Conservation (phyloP, 2,329 filamentous ascomycete genomes). For the Graphilbum fragrans region DNA sequence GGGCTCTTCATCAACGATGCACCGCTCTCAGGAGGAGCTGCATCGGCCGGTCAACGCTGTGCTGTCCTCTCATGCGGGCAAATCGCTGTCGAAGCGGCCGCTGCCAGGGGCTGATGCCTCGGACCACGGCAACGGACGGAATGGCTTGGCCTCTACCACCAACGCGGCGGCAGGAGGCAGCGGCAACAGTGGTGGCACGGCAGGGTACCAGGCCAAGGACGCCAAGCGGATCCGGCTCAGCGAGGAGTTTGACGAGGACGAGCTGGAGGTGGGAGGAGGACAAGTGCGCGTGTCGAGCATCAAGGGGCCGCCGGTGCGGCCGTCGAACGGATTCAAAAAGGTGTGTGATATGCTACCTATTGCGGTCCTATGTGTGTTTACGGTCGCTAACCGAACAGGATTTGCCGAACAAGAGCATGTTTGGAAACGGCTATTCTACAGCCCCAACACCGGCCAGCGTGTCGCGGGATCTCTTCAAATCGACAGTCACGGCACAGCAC, state of each 20-base stretch:
- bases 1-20: slow-evolving; percentile 26
- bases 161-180: too few relatives aligned
- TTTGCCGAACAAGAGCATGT: slow-evolving; percentile 44
- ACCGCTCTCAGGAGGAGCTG: slow-evolving; percentile 44
- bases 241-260: slow-evolving; percentile 55
- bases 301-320: slow-evolving; percentile 76
- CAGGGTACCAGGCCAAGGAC: slow-evolving; percentile 58
- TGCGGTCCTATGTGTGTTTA: too few relatives aligned
- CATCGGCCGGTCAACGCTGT: slow-evolving; percentile 47
- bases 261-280: slow-evolving; percentile 37
- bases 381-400: slow-evolving; percentile 30
- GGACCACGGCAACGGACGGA: slow-evolving; percentile 4
- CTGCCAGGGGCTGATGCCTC: slow-evolving; percentile 29
- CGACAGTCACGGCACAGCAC: slow-evolving; percentile 54
- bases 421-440: slow-evolving; percentile 49
- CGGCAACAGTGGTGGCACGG: slow-evolving; percentile 23
- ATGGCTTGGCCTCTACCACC: neutral
- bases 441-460: slow-evolving; percentile 42
- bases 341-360: slow-evolving; percentile 27
- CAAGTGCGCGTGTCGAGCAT: slow-evolving; percentile 45
- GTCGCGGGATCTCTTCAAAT: slow-evolving; percentile 50
- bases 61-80: slow-evolving; percentile 47
- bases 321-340: slow-evolving; percentile 60
- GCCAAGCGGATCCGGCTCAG: slow-evolving; percentile 70
- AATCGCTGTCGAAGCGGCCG: slow-evolving; percentile 63